Base-by-base conservation (phyloP, 78 protist genomes). In the Dictyostelium citrinum region DNA sequence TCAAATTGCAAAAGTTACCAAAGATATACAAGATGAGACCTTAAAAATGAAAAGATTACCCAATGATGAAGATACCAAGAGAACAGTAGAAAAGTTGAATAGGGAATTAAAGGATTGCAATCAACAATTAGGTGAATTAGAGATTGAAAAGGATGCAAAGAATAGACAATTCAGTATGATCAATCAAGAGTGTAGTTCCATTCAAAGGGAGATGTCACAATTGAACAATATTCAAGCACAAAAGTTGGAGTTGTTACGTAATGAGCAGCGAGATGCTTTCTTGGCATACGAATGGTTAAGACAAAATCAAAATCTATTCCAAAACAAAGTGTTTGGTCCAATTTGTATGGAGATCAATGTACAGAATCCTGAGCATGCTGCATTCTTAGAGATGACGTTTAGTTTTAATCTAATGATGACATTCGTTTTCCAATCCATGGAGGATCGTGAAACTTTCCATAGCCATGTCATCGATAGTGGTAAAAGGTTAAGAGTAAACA, bases 271-370 rank as follows among this genome's bases (percentile, higher is more conserved):
- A 5, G 67, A 77, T 11, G 81, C 43, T 8, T 81, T 3, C n/a
- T 9, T 49, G 8, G 85, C 90, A 3, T 90, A 49, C 29, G 17
- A 16, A 9, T 46, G 58, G 29, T 12, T 82, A 27, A n/a, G 71
- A 24, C 31, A 67, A 29, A 67, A 67, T 43, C 10, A 7, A 17
- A 46, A 80, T 33, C 39, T 12, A 33, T 90, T 90, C 41, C 12
- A 70, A 60, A 4, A 81, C 17, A 6, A n/a, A 46, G 96, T 93
- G 0, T 82, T 20, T 33, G 96, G 96, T 2, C 96, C 96, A 17
- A 46, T 93, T 45, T 93, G 80, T 16, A 4, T 85, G 46, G 90
- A 93, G 46, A 51, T 93, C 35, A 93, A 85, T 29, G 96, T 85
- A 3, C 64, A 70, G 29, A 86, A 79, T 70, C 81, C 72, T 3